These are phyloP conservation scores for Eucalyptus marginata DNA, from an alignment of 345 rosid species.

Conservation along the genomic window DNA sequence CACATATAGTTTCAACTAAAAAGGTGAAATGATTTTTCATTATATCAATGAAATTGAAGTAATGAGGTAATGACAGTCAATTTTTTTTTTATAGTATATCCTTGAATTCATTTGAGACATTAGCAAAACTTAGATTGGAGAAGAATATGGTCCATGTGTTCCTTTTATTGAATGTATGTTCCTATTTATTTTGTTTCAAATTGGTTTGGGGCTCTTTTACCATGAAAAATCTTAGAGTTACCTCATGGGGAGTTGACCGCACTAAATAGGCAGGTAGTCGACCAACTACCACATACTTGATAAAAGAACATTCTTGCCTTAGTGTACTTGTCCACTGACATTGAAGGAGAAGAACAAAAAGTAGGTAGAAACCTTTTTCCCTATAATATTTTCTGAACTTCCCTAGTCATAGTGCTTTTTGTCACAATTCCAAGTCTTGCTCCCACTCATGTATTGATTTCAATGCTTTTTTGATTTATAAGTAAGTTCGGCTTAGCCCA, in stretches of 20 bases:
- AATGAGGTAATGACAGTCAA: not conserved
- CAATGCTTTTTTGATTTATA: not conserved
- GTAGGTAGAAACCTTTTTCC: not conserved
- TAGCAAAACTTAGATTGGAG: not conserved
- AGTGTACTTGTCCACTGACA: not conserved
- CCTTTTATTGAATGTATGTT: not conserved
- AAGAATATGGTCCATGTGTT: not conserved
- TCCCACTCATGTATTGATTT: not conserved
- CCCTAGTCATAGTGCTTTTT: not conserved
- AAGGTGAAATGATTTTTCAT: not conserved
- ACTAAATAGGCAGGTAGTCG: not conserved
- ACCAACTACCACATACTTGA: not conserved
- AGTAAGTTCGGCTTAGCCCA: not conserved
- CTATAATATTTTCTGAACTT: not conserved
- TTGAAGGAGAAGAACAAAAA: not conserved
- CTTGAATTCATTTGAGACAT: not conserved
- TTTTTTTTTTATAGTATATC: not conserved
- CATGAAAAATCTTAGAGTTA: not conserved
- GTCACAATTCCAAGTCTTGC: not conserved
- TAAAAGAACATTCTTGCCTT: not conserved
- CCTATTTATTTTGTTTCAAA: not conserved
- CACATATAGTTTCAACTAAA: not conserved
- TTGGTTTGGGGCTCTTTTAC: not conserved
- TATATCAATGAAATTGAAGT: not conserved
- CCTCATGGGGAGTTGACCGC: not conserved